Conservation (phyloP, 805 yeast species). For the Brettanomyces custersianus region DNA sequence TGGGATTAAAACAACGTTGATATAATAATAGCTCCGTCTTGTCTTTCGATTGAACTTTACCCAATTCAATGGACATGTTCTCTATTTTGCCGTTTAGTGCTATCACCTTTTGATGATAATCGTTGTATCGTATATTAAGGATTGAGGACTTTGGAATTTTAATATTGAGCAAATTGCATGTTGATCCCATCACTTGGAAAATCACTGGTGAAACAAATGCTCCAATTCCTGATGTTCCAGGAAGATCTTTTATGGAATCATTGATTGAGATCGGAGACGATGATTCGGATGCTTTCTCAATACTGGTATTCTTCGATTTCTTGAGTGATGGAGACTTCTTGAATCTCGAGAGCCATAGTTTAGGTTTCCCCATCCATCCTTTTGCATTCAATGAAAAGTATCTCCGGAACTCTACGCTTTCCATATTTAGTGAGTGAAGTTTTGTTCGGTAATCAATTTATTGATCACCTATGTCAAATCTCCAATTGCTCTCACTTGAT, state of each 20-base stretch:
- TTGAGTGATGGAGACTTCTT: no score
- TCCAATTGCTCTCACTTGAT: no score
- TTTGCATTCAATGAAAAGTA: no score
- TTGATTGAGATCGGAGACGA: neutral
- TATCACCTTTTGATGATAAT: slow-evolving; percentile 30
- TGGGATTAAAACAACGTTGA: slow-evolving; percentile 26
- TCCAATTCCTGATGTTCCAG: slow-evolving; percentile 35
- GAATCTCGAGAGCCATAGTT: no score
- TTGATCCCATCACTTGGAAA: slow-evolving; percentile 33
- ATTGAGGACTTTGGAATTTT: slow-evolving; percentile 34
- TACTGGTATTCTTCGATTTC: no score
- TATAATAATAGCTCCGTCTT: slow-evolving; percentile 16
- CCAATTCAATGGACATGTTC: slow-evolving; percentile 22
- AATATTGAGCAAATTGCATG: slow-evolving; percentile 31
- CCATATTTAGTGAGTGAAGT: no score
- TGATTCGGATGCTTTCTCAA: no score
- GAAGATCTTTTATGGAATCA: slow-evolving; percentile 7
- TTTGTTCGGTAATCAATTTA: no score
- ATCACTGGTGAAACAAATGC: slow-evolving; percentile 36
- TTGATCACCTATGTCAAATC: no score
- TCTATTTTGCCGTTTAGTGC: slow-evolving; percentile 36
- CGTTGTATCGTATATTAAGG: slow-evolving; percentile 27
- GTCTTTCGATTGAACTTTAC: slow-evolving; percentile 10
- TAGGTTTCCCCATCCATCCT: no score
- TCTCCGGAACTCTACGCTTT: no score